Percentiles rank a stretch among this genome's conserved stretches.
phyloP scores from a whole-genome alignment of 106 monocot species.

The Agapanthus africanus region DNA sequence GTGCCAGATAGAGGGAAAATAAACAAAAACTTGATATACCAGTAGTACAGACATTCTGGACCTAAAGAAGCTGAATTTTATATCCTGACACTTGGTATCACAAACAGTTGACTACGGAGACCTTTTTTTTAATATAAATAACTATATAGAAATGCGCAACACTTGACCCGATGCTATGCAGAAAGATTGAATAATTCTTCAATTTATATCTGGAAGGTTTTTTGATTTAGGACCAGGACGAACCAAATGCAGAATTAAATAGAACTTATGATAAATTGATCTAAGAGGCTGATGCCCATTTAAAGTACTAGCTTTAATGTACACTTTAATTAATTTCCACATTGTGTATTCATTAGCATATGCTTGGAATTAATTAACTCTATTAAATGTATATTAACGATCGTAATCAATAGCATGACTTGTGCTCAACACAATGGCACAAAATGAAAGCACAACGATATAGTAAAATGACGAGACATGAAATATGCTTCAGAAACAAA shows the following conservation, averaged over 20 bases:
- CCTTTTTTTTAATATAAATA: neutral
- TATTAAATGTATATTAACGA: no score
- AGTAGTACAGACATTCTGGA: neutral
- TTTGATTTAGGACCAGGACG: neutral
- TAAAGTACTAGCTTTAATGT: neutral
- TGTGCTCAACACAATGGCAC: no score
- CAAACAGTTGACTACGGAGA: neutral
- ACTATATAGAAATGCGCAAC: neutral
- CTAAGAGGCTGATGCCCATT: neutral
- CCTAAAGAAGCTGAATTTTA: no score
- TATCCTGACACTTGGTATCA: neutral
- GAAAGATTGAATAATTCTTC: neutral
- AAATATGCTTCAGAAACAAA: no score
- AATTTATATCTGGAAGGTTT: neutral
- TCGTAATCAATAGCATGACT: no score
- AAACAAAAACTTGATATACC: neutral
- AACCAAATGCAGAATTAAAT: neutral
- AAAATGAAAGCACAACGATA: no score
- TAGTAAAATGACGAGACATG: no score
- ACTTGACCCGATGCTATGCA: neutral
- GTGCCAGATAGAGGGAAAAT: neutral
- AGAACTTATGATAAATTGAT: neutral
- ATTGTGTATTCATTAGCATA: no score
- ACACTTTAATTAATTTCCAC: no score
- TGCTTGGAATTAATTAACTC: no score